These are phyloP conservation scores for Neopestalotiopsis sp. DNA, from an alignment of 2,329 filamentous ascomycete species.

Conservation along the genomic window DNA sequence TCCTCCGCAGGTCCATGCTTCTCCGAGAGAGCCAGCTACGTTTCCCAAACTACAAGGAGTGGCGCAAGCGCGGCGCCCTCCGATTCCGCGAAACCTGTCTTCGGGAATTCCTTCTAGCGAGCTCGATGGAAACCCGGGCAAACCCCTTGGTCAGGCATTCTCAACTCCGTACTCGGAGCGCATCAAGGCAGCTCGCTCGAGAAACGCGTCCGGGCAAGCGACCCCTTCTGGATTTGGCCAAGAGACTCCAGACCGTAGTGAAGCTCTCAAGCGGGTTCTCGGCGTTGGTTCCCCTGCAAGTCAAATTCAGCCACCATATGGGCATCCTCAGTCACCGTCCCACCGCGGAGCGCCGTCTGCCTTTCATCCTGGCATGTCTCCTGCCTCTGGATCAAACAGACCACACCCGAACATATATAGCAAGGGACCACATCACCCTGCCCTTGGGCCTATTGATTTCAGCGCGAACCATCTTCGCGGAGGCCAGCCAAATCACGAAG, in stretches of 20 bases:
- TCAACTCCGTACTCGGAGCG: constrained; percentile 70
- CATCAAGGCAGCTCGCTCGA: constrained; percentile 59
- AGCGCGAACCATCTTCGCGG: not conserved
- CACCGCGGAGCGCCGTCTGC: constrained; percentile 19
- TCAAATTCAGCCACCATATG: constrained; percentile 20
- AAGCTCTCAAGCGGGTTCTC: constrained; percentile 62
- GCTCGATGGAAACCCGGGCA: constrained; percentile 64
- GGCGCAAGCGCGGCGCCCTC: constrained; percentile 33
- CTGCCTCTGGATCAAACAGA: constrained; percentile 30
- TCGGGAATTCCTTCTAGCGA: constrained; percentile 72
- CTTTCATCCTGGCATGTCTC: constrained; percentile 33
- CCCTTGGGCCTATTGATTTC: not conserved
- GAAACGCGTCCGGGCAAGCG: constrained; percentile 28
- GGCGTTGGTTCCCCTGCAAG: constrained; percentile 30
- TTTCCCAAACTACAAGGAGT: constrained; percentile 39
- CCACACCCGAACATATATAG: not conserved
- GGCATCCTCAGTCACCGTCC: constrained; percentile 21
- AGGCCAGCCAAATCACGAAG: constrained; percentile 22
- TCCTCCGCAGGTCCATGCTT: constrained; percentile 47
- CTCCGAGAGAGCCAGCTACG: constrained; percentile 40
- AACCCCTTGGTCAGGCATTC: constrained; percentile 68
- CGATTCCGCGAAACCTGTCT: constrained; percentile 50
- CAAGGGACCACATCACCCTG: not conserved
- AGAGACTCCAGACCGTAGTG: constrained; percentile 42
- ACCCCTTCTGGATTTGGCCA: constrained; percentile 26